A percentile compares a stretch with the other conserved stretches of the same genome.
Evolutionary conservation across 2,329 filamentous ascomycete species (phyloP).

Genomic region (Rutstroemia sp.): DNA sequence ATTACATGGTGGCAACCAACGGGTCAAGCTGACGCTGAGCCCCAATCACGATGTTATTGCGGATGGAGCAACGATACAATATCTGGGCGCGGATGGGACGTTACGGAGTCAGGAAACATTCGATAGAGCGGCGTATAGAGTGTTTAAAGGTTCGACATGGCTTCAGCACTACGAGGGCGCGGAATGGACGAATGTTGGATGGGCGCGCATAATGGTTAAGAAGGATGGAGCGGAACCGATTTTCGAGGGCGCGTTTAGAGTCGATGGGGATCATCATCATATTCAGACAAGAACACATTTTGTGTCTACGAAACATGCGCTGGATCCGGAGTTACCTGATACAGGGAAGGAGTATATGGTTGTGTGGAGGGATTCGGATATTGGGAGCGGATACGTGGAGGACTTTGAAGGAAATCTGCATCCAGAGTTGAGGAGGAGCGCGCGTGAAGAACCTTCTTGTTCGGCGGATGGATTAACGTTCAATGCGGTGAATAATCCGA

Average conservation of each 20-base stretch:
- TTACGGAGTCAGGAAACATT: slow-evolving; percentile 61
- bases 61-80: slow-evolving; percentile 65
- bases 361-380: slow-evolving; percentile 86
- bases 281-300: slow-evolving; percentile 72
- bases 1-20: slow-evolving; percentile 57
- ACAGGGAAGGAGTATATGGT: slow-evolving; percentile 71
- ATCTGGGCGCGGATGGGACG: slow-evolving; percentile 64
- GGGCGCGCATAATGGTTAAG: slow-evolving; percentile 74
- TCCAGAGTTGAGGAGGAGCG: slow-evolving; percentile 24
- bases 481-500: slow-evolving; percentile 68
- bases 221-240: slow-evolving; percentile 70
- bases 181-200: slow-evolving; percentile 76
- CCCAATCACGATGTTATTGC: slow-evolving; percentile 88
- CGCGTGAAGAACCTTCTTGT: slow-evolving; percentile 46
- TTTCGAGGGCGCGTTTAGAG: slow-evolving; percentile 83
- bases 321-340: slow-evolving; percentile 56
- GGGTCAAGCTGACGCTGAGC: slow-evolving; percentile 72
- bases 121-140: slow-evolving; percentile 65
- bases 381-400: slow-evolving; percentile 36
- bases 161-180: slow-evolving; percentile 50
- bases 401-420: slow-evolving; percentile 45
- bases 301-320: slow-evolving; percentile 57
- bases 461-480: slow-evolving; percentile 69
- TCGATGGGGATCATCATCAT: slow-evolving; percentile 79
- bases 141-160: slow-evolving; percentile 77